Evolutionary conservation across 2,329 filamentous ascomycete species (phyloP).

Genomic region (Sclerotiophoma versabilis): DNA sequence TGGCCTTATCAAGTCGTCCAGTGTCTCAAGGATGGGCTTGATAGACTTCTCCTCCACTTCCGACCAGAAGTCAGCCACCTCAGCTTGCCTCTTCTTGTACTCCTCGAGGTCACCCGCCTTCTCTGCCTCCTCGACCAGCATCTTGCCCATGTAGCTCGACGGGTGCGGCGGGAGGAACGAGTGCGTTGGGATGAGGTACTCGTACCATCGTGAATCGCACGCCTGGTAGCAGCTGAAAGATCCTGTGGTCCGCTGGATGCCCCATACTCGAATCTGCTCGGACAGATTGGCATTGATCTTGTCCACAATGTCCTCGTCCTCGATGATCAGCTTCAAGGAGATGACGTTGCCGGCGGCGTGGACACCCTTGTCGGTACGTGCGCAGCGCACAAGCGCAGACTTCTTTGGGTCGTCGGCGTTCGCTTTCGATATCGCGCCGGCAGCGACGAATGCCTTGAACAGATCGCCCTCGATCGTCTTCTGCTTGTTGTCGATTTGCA

Average conservation of each 20-base stretch:
- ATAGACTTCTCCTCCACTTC: constrained; percentile 82
- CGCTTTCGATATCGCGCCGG: constrained; percentile 92
- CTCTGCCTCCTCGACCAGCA: constrained; percentile 78
- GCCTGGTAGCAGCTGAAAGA: constrained; percentile 94
- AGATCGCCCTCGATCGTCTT: constrained; percentile 97
- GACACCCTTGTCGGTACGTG: constrained; percentile 95
- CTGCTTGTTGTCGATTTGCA: constrained; percentile 81
- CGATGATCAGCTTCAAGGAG: constrained; percentile 92
- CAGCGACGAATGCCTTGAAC: constrained; percentile 88
- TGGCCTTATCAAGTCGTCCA: constrained; percentile 70
- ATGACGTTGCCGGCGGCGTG: constrained; percentile 96
- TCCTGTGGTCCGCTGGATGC: constrained; percentile 86
- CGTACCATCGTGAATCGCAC: constrained; percentile 95
- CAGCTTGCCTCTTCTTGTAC: constrained; percentile 73
- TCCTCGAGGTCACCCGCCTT: constrained; percentile 75
- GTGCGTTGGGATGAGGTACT: constrained; percentile 94
- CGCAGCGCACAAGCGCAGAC: constrained; percentile 90
- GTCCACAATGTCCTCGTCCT: constrained; percentile 84
- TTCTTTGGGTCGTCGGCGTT: constrained; percentile 98
- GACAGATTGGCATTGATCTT: constrained; percentile 90
- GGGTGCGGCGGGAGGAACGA: constrained; percentile 92
- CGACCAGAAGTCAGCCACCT: constrained; percentile 83
- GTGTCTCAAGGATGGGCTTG: constrained; percentile 66
- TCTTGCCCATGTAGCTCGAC: constrained; percentile 82
- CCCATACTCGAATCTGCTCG: constrained; percentile 93